Conservation (phyloP, 768 basidiomycete genomes). For the Podaxis sp. region DNA sequence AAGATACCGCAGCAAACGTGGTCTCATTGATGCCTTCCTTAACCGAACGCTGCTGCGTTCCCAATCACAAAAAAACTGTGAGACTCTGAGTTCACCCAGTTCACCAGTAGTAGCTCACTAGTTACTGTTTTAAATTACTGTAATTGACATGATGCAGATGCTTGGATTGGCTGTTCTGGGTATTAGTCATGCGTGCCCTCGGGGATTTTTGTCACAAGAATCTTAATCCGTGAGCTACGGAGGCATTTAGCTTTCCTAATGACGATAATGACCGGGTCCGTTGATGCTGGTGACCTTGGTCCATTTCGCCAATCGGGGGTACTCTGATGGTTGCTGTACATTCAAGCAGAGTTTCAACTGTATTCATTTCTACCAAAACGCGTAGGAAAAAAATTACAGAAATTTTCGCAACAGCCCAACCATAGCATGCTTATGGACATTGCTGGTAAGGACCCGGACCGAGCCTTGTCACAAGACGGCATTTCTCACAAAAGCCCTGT, state of each 20-base stretch:
- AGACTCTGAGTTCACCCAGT: not conserved
- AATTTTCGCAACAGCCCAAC: not conserved
- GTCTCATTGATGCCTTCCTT: not conserved
- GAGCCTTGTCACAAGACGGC: not conserved
- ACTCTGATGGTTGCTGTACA: not conserved
- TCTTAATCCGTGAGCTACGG: not conserved
- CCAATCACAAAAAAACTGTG: not conserved
- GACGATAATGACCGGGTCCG: not conserved
- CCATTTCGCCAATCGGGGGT: not conserved
- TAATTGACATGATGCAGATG: not conserved
- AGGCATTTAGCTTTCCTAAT: not conserved
- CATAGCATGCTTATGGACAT: not conserved
- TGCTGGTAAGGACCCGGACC: not conserved
- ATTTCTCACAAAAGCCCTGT: not conserved
- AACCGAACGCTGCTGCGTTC: not conserved
- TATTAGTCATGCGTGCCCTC: not conserved
- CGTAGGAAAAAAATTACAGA: not conserved
- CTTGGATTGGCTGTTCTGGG: not conserved
- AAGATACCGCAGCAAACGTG: not conserved
- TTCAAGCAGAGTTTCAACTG: not conserved
- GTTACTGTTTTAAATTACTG: not conserved
- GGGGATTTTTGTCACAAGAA: not conserved
- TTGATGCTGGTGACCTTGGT: not conserved
- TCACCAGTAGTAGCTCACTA: not conserved
- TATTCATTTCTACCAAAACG: not conserved